phyloP scores from a whole-genome alignment of 805 yeast genomes.

The Saturnispora serradocipensis region DNA sequence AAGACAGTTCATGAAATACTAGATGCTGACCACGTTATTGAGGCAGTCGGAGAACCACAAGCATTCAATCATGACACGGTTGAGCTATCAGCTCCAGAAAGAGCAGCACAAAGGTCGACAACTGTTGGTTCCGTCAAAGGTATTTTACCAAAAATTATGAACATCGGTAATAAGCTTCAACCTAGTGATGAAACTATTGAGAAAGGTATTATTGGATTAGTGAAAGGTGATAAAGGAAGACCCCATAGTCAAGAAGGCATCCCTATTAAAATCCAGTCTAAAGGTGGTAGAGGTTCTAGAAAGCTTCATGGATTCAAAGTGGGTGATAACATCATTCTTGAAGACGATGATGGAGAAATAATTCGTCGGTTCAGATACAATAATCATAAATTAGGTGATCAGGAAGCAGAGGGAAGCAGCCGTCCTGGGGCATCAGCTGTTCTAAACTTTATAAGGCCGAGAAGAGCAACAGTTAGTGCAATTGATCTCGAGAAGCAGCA shows the following conservation, averaged over 20 bases:
- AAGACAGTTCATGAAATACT: not conserved
- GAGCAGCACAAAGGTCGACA: not conserved
- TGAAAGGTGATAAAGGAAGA: not conserved
- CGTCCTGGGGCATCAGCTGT: not conserved
- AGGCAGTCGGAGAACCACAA: not conserved
- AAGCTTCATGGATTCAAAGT: conserved; percentile 65
- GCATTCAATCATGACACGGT: not conserved
- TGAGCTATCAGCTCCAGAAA: not conserved
- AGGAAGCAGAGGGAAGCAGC: not conserved
- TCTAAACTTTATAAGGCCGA: conserved; percentile 3
- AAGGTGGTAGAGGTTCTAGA: conserved; percentile 9
- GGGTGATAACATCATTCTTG: conserved; percentile 71
- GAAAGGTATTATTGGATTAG: conserved; percentile 6
- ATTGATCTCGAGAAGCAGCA: conserved; percentile 7
- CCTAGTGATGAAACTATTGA: conserved; percentile 7
- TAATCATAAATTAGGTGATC: conserved; percentile 24
- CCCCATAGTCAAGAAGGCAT: not conserved
- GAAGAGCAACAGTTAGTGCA: conserved; percentile 5
- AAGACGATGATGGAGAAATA: conserved; percentile 87
- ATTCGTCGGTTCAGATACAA: conserved; percentile 73
- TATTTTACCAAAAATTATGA: conserved; percentile 2
- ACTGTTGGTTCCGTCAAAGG: conserved; percentile 6
- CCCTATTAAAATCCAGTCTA: not conserved
- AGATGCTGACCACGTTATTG: not conserved
- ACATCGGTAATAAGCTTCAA: conserved; percentile 8